Evolutionary conservation across 1,284 basidiomycete genomes (phyloP).

Genomic region (Naganishia sp.): DNA sequence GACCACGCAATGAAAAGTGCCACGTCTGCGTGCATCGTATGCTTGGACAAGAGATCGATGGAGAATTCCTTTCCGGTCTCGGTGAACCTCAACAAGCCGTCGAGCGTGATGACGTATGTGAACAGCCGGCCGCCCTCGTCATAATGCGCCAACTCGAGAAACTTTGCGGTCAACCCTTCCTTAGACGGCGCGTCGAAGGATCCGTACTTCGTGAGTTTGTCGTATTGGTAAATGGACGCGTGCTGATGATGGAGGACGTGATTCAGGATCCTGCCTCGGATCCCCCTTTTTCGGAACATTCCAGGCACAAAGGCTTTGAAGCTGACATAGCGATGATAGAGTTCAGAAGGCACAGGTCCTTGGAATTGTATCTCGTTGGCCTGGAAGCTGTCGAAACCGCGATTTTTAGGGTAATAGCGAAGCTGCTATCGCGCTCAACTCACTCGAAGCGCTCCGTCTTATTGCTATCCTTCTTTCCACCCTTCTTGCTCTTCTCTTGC

Average conservation of each 20-base stretch:
- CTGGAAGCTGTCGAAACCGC: slow-evolving; percentile 51
- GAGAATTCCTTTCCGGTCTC: slow-evolving; percentile 60
- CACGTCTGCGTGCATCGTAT: slow-evolving; percentile 60
- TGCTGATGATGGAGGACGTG: slow-evolving; percentile 57
- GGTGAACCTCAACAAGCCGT: slow-evolving; percentile 58
- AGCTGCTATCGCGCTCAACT: neutral
- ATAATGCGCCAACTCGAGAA: slow-evolving; percentile 56
- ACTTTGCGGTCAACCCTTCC: slow-evolving; percentile 52
- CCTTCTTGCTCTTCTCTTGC: neutral
- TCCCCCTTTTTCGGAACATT: slow-evolving; percentile 55
- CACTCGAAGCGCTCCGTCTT: slow-evolving; percentile 29
- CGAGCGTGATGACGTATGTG: slow-evolving; percentile 58
- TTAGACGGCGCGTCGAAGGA: slow-evolving; percentile 39
- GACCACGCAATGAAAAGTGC: slow-evolving; percentile 53
- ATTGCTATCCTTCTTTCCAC: neutral
- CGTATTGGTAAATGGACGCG: slow-evolving; percentile 56
- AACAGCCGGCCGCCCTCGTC: slow-evolving; percentile 56
- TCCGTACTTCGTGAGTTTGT: slow-evolving; percentile 54
- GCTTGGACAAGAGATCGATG: slow-evolving; percentile 58
- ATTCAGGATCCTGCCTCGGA: slow-evolving; percentile 55
- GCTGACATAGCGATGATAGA: slow-evolving; percentile 58
- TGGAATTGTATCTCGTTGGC: slow-evolving; percentile 58
- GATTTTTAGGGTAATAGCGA: neutral
- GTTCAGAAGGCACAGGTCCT: slow-evolving; percentile 56
- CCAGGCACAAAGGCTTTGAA: slow-evolving; percentile 56